phyloP scores from a whole-genome alignment of 805 yeast genomes.

The Candida tibetensis region DNA sequence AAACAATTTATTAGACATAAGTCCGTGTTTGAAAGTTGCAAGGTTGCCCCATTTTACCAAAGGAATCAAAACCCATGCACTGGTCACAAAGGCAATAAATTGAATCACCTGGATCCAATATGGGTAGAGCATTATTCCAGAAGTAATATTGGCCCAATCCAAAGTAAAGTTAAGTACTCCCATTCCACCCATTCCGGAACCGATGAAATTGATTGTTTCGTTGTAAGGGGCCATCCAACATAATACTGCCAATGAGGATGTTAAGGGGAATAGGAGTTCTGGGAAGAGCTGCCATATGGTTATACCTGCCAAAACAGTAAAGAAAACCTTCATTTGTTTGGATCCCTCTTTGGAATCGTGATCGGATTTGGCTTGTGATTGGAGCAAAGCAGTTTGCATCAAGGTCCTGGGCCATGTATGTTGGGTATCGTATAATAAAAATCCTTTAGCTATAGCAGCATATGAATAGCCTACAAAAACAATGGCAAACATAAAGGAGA shows the following conservation, averaged over 20 bases:
- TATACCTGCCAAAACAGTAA: conserved; percentile 29
- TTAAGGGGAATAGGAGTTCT: conserved; percentile 46
- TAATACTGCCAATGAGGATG: conserved; percentile 46
- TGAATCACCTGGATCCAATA: conserved; percentile 52
- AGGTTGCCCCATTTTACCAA: conserved; percentile 43
- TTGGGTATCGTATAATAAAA: conserved; percentile 47
- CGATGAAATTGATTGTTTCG: conserved; percentile 40
- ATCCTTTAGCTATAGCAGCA: conserved; percentile 47
- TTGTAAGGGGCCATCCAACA: conserved; percentile 50
- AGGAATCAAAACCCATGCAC: conserved; percentile 51
- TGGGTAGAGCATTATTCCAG: conserved; percentile 48
- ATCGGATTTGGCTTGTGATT: conserved; percentile 23
- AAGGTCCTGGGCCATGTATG: conserved; percentile 49
- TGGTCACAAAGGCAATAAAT: conserved; percentile 43
- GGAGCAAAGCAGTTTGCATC: conserved; percentile 49
- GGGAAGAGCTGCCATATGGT: conserved; percentile 50
- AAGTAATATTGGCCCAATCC: conserved; percentile 55
- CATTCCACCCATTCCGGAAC: conserved; percentile 54
- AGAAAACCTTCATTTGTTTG: conserved; percentile 39
- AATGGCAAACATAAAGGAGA: conserved; percentile 49
- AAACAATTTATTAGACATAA: conserved; percentile 48
- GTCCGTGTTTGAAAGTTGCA: conserved; percentile 31
- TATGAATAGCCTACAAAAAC: conserved; percentile 53
- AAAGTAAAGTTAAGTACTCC: conserved; percentile 48
- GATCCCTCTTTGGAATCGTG: conserved; percentile 15